These are phyloP conservation scores for Neopestalotiopsis rosae DNA, from an alignment of 2,329 filamentous ascomycete species.

Conservation along the genomic window DNA sequence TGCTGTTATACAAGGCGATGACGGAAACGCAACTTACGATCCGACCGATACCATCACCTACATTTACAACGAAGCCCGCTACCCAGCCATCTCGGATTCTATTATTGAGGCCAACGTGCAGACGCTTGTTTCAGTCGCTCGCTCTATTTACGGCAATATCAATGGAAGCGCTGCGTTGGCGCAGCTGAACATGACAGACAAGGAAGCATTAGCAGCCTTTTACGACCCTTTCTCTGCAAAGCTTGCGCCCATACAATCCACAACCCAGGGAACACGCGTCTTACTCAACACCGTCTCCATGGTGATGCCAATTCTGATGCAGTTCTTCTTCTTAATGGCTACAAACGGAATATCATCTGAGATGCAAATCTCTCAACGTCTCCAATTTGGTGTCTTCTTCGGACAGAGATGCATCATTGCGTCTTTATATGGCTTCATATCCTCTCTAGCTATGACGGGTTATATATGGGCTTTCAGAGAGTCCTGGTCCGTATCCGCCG, in stretches of 20 bases:
- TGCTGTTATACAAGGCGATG: slow-evolving; percentile 14
- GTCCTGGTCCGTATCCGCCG: slow-evolving; percentile 43
- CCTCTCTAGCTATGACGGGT: slow-evolving; percentile 40
- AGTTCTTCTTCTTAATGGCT: slow-evolving; percentile 53
- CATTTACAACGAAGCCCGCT: slow-evolving; percentile 36
- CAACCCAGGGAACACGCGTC: slow-evolving; percentile 40
- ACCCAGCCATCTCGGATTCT: slow-evolving; percentile 26
- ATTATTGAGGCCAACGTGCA: slow-evolving; percentile 29
- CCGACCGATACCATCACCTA: not conserved
- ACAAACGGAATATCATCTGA: slow-evolving; percentile 46
- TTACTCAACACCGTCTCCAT: slow-evolving; percentile 51
- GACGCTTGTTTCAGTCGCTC: not conserved
- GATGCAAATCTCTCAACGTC: not conserved
- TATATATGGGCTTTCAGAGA: slow-evolving; percentile 49
- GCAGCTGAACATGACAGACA: not conserved
- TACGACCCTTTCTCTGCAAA: not conserved
- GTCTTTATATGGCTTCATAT: too few relatives aligned
- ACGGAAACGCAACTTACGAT: slow-evolving; percentile 36
- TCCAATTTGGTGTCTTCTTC: slow-evolving; percentile 42
- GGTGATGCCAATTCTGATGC: slow-evolving; percentile 50
- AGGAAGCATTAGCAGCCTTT: not conserved
- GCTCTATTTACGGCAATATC: not conserved
- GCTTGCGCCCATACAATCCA: slow-evolving; percentile 14
- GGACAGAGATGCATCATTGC: slow-evolving; percentile 41
- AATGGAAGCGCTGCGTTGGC: not conserved